These are phyloP conservation scores for Penicillium daleae DNA, from an alignment of 495 filamentous ascomycete species.

Conservation along the genomic window DNA sequence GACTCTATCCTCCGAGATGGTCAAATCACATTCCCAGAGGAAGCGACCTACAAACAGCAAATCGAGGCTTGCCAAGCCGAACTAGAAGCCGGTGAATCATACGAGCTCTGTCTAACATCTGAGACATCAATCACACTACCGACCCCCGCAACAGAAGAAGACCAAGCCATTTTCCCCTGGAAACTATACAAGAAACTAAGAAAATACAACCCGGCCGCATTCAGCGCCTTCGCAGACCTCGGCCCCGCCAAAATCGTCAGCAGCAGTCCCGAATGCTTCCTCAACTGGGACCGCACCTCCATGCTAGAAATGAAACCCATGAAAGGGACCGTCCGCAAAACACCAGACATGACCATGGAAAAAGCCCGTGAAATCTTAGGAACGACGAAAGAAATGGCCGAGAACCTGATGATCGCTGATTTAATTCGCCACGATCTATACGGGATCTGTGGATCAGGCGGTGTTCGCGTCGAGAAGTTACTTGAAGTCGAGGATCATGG, in stretches of 20 bases:
- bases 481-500: conserved; percentile 88
- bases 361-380: conserved; percentile 71
- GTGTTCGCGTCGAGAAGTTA: conserved; percentile 67
- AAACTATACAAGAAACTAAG: conserved; percentile 72
- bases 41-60: conserved; percentile 62
- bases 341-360: conserved; percentile 61
- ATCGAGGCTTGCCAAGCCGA: conserved; percentile 70
- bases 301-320: conserved; percentile 70
- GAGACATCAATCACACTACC: conserved; percentile 65
- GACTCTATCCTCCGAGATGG: conserved; percentile 39
- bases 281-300: conserved; percentile 64
- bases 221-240: conserved; percentile 80
- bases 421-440: conserved; percentile 91
- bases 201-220: conserved; percentile 78
- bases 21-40: conserved; percentile 49
- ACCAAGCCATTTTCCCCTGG: conserved; percentile 56
- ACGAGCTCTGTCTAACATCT: conserved; percentile 89
- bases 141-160: conserved; percentile 21
- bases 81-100: conserved; percentile 81
- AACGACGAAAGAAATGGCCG: conserved; percentile 85
- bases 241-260: conserved; percentile 71
- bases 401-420: conserved; percentile 98
- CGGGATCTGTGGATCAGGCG: conserved; percentile 71
- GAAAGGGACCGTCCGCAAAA: conserved; percentile 91
- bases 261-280: conserved; percentile 91